A percentile compares a stretch with the other conserved stretches of the same genome.
These are phyloP conservation scores for Solanum piurae DNA, from an alignment of 257 asterid species.

Conservation along the genomic window DNA sequence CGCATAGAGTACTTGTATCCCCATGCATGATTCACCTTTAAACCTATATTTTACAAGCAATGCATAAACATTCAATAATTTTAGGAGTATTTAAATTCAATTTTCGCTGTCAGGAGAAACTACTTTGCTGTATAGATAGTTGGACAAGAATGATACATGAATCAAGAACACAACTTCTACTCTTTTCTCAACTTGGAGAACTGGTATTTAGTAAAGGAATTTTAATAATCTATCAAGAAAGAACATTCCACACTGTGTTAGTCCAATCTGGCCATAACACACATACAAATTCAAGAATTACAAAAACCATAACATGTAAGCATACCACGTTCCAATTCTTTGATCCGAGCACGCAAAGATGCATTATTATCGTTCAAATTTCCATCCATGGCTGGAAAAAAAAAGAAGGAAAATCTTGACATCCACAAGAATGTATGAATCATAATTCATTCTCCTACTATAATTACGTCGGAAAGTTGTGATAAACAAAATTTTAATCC, in stretches of 20 bases:
- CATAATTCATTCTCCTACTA: not conserved
- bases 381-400: conserved; percentile 55
- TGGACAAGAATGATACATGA: not conserved
- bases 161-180: not conserved
- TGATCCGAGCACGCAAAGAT: conserved; percentile 49
- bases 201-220: not conserved
- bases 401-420: not conserved
- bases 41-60: too few species aligned
- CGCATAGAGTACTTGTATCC: not conserved
- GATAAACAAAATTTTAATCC: not conserved
- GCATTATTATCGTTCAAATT: conserved; percentile 17
- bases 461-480: not conserved
- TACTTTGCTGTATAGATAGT: not conserved
- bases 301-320: not conserved
- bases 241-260: not conserved
- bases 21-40: not conserved
- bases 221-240: not conserved
- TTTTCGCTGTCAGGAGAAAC: not conserved
- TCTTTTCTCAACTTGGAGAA: not conserved
- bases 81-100: not conserved
- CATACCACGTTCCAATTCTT: conserved; percentile 80
- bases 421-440: not conserved
- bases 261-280: not conserved
- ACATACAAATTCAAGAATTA: not conserved
- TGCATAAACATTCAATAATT: too few species aligned